phyloP scores from a whole-genome alignment of 1,284 basidiomycete species.

The Tausonia pullulans region DNA sequence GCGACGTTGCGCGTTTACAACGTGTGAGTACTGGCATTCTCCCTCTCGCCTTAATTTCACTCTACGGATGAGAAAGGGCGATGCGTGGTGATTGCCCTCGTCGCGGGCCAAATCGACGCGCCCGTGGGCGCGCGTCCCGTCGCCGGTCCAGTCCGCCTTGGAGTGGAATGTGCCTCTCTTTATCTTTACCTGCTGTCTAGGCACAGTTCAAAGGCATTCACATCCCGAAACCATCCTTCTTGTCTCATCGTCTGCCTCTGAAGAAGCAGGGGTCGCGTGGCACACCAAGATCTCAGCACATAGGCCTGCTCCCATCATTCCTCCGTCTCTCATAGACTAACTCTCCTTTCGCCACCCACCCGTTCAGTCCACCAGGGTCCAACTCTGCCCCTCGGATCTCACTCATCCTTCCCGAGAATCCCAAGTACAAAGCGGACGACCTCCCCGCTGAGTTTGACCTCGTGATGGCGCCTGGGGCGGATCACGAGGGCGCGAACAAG shows the following conservation, averaged over 20 bases:
- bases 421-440: constrained; percentile 6
- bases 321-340: background rate
- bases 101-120: too few species aligned
- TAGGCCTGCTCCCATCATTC: background rate
- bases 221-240: too few species aligned
- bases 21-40: background rate
- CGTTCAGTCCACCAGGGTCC: background rate
- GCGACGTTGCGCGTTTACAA: constrained; percentile 17
- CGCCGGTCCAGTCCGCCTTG: too few species aligned
- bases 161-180: too few species aligned
- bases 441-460: constrained; percentile 12
- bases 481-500: constrained; percentile 5
- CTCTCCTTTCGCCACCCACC: too few species aligned
- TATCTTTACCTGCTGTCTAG: too few species aligned
- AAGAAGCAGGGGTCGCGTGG: background rate
- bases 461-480: constrained; percentile 2
- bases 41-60: background rate
- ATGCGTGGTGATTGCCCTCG: background rate
- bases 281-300: background rate
- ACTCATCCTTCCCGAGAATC: constrained; percentile 8
- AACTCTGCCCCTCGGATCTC: background rate
- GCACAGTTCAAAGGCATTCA: too few species aligned
- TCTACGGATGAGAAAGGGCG: background rate
- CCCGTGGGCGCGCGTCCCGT: too few species aligned
- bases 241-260: too few species aligned